Percentiles rank a stretch among this genome's conserved stretches.
Evolutionary conservation across 2,329 filamentous ascomycete species (phyloP).

Genomic region (Aspergillus sp.): DNA sequence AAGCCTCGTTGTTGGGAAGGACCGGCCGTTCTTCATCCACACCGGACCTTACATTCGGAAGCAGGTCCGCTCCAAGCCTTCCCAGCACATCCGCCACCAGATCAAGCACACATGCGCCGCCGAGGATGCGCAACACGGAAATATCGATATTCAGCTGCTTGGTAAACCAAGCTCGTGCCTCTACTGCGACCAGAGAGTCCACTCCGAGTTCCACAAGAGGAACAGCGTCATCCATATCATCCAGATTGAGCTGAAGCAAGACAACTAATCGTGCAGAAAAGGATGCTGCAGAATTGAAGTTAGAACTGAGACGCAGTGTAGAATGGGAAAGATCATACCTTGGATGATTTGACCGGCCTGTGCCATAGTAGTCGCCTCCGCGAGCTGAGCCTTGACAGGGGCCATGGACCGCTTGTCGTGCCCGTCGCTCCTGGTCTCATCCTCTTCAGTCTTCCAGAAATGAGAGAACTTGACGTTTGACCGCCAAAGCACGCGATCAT

Average conservation of each 20-base stretch:
- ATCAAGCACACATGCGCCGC: constrained; percentile 6
- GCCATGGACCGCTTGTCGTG: too few relatives aligned
- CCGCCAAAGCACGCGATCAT: not conserved
- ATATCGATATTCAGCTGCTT: constrained; percentile 46
- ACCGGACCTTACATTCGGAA: too few relatives aligned
- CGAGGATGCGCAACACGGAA: constrained; percentile 48
- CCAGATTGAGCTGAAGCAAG: not conserved
- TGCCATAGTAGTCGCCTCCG: not conserved
- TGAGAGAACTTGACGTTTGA: too few relatives aligned
- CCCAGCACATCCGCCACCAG: too few relatives aligned
- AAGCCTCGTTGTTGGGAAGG: too few relatives aligned
- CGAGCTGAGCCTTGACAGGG: too few relatives aligned
- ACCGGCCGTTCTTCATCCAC: too few relatives aligned
- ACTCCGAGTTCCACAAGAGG: constrained; percentile 30
- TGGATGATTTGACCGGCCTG: not conserved
- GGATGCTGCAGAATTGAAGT: not conserved
- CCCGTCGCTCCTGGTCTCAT: too few relatives aligned
- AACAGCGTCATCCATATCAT: constrained; percentile 2
- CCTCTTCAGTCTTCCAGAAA: too few relatives aligned
- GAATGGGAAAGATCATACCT: not conserved
- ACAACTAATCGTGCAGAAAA: not conserved
- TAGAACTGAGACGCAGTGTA: not conserved
- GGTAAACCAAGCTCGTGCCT: constrained; percentile 48
- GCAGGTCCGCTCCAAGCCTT: too few relatives aligned
- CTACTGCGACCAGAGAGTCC: constrained; percentile 41